phyloP scores from a whole-genome alignment of 148 eudicot species.

The Heliamphora exappendiculata region DNA sequence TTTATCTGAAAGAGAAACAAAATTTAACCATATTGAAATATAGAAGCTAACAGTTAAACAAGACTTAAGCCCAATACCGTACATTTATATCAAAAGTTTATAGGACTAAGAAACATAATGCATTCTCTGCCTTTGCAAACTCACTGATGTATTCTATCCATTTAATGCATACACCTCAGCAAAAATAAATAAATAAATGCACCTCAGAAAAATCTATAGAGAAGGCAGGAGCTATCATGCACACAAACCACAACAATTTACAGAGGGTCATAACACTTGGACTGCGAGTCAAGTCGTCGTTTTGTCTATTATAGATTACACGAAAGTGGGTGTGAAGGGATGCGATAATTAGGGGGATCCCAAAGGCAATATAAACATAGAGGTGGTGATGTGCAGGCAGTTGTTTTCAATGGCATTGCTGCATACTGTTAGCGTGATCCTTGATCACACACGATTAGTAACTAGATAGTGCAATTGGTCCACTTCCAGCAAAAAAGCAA shows the following conservation, averaged over 20 bases:
- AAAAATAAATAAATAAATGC: neutral
- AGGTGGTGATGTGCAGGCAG: neutral
- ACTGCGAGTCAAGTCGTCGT: neutral
- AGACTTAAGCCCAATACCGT: neutral
- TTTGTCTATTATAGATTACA: neutral
- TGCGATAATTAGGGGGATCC: neutral
- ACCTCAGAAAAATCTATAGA: neutral
- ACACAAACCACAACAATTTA: neutral
- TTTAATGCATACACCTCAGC: too few relatives aligned
- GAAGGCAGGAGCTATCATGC: neutral
- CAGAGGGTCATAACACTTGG: neutral
- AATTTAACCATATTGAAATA: neutral
- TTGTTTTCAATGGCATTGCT: neutral
- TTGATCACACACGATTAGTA: neutral
- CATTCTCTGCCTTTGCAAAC: neutral
- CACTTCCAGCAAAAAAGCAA: neutral
- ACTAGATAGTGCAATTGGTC: neutral
- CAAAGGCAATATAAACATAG: neutral
- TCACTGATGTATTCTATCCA: neutral
- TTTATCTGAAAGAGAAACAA: conserved; percentile 6
- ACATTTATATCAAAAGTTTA: neutral
- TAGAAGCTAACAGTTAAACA: neutral
- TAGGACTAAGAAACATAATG: neutral
- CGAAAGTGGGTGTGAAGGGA: neutral
- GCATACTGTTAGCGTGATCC: neutral